Percentiles rank a stretch among this genome's conserved stretches.
phyloP scores from a whole-genome alignment of 1,284 basidiomycete species.

The Ceratobasidium sp. region DNA sequence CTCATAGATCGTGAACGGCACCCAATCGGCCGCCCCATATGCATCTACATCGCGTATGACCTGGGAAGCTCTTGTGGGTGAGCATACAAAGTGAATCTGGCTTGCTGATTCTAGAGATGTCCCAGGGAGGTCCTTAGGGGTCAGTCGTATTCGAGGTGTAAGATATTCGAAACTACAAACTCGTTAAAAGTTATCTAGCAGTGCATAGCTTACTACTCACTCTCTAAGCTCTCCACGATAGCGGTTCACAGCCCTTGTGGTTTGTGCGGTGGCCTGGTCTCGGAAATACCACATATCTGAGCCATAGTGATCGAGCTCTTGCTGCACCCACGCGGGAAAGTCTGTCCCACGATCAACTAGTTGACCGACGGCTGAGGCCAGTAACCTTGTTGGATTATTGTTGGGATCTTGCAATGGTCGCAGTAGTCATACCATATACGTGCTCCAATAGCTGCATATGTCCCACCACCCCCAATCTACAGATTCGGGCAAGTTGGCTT shows the following conservation, averaged over 20 bases:
- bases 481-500: conserved; percentile 38
- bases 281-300: conserved; percentile 86
- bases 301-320: conserved; percentile 74
- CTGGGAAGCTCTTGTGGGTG: conserved; percentile 75
- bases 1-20: conserved; percentile 81
- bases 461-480: conserved; percentile 95
- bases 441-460: conserved; percentile 73
- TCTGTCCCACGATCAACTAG: conserved; percentile 87
- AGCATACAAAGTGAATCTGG: conserved; percentile 89
- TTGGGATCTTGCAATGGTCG: conserved; percentile 49
- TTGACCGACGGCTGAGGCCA: conserved; percentile 77
- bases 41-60: conserved; percentile 75
- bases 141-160: conserved; percentile 79
- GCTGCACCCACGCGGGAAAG: conserved; percentile 75
- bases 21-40: conserved; percentile 67
- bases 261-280: conserved; percentile 65
- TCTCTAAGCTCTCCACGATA: conserved; percentile 81
- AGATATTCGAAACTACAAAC: conserved; percentile 81
- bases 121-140: conserved; percentile 73
- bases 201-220: no score
- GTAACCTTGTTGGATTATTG: conserved; percentile 69
- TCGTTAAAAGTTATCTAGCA: not conserved
- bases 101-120: conserved; percentile 70
- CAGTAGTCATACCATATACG: conserved; percentile 76
- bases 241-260: conserved; percentile 84